phyloP scores from a whole-genome alignment of 2,329 filamentous ascomycete genomes.

The Diaporthe capsici region DNA sequence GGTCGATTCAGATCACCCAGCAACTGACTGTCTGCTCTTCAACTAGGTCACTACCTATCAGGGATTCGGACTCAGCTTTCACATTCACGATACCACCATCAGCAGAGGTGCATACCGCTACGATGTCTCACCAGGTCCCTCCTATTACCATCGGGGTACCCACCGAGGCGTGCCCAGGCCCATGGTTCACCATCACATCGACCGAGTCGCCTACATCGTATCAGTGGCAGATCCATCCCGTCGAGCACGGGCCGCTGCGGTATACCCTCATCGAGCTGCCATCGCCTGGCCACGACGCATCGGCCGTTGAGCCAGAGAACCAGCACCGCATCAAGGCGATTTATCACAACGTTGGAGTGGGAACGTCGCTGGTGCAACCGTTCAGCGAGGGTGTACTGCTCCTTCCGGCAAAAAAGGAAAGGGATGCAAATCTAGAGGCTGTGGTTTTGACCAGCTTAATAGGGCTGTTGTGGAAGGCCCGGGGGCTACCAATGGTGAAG shows the following conservation, averaged over 20 bases:
- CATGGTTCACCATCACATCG: neutral
- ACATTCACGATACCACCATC: neutral
- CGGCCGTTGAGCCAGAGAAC: neutral
- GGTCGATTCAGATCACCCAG: neutral
- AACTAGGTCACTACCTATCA: neutral
- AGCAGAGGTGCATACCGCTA: neutral
- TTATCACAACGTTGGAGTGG: conserved; percentile 14
- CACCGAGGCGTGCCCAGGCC: neutral
- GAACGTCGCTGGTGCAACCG: neutral
- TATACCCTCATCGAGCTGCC: conserved; percentile 19
- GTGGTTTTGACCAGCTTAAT: neutral
- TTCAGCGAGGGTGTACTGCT: conserved; percentile 17
- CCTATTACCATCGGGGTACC: neutral
- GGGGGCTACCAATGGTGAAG: neutral
- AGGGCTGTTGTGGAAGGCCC: neutral
- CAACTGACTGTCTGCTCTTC: neutral
- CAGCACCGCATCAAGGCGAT: conserved; percentile 14
- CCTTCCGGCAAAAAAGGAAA: neutral
- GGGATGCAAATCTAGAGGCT: neutral
- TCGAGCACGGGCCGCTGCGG: neutral
- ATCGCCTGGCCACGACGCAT: neutral
- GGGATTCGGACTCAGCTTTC: neutral
- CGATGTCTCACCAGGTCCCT: neutral
- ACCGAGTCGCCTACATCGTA: neutral
- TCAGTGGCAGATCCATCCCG: conserved; percentile 24